Base-by-base conservation (phyloP, 331 rosid genomes). In the Saraca asoca region DNA sequence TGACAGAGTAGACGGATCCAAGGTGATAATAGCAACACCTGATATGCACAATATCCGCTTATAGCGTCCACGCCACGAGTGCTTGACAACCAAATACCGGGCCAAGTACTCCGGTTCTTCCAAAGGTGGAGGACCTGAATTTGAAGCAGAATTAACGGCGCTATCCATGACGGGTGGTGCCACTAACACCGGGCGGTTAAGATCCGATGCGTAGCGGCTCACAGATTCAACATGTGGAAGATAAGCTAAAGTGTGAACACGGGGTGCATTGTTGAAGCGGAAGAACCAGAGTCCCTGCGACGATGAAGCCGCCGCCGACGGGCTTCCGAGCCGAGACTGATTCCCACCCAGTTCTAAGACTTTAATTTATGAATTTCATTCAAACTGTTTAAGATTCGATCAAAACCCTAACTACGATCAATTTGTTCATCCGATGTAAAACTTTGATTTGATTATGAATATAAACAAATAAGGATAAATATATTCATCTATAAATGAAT, bases 31-130 rank as follows among this genome's bases (percentile, higher is more conserved):
- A 11, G 96, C 42, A 9, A 78, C 78, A 56, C 48, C 76, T 7
- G 97, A 94, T 5, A 94, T 71, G 70, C 99, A 94, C 7, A 94
- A 79, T 51, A 90, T 85, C 61, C 99, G 84, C 84, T 90, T 94
- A 82, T 94, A 94, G 17, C 99, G 97, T 51, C 99, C 99, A 2
- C 97, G 96, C 99, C 99, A 94, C 0, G 99, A 94, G 91, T 94
- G 99, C 74, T 94, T 94, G 43, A 90, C 64, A 17, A 88, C 96
- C 63, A 85, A 11, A 70, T 94, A 90, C 7, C 99, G 86, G 4
- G 96, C 97, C 68, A 94, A 62, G 81, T 94, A 90, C 85, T 94
- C 99, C 0, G 83, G 88, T 81, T 94, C 99, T 64, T 94, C 99
- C 29, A 72, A 56, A 7, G 87, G 82, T 7, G 81, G 71, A 9